A percentile compares a stretch with the other conserved stretches of the same genome.
Conservation (phyloP, 2,329 filamentous ascomycete species). For the Aspergillus sojae region DNA sequence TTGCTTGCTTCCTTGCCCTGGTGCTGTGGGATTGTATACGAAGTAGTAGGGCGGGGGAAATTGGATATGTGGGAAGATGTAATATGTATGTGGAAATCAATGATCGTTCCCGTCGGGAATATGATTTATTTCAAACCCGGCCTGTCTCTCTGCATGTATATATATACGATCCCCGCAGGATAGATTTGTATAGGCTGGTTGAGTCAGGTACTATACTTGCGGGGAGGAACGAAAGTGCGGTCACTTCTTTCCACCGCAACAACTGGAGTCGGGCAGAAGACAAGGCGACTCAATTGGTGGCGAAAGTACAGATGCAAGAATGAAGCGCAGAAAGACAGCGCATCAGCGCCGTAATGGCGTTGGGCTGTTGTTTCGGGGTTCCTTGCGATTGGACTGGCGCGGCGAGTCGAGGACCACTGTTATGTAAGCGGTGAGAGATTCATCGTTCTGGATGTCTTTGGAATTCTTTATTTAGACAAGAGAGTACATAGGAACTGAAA, state of each 20-base stretch:
- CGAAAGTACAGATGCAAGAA: background rate
- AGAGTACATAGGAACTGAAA: background rate
- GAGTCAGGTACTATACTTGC: background rate
- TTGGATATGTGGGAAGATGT: background rate
- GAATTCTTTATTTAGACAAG: background rate
- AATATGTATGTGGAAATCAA: background rate
- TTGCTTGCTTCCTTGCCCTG: background rate
- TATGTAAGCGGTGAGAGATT: constrained; percentile 6
- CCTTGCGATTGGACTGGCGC: background rate
- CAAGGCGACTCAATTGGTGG: background rate
- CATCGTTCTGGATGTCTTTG: background rate
- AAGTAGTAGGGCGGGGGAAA: too few species aligned
- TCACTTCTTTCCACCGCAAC: background rate
- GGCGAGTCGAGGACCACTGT: background rate
- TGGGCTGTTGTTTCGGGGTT: background rate
- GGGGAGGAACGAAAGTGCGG: background rate
- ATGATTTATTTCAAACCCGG: background rate
- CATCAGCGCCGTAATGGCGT: constrained; percentile 13
- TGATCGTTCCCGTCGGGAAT: background rate
- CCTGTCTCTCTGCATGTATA: background rate
- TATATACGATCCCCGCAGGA: background rate
- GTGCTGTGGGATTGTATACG: background rate
- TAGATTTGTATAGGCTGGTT: background rate
- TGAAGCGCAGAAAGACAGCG: constrained; percentile 10
- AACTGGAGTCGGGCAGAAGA: background rate